Conservation (phyloP, 164 flowering plant genomes). For the Piper betle region DNA sequence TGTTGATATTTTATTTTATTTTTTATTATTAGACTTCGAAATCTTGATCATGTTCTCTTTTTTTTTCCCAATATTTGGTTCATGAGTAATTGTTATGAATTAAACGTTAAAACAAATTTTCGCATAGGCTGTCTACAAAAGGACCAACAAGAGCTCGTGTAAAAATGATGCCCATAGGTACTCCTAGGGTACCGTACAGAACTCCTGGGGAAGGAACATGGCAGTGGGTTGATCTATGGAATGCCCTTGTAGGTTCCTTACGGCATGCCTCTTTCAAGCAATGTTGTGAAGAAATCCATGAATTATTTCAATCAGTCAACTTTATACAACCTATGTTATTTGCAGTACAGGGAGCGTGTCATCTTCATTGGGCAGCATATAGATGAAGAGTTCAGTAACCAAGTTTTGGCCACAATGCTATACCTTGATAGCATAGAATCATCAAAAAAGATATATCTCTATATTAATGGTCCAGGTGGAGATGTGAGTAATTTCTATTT, state of each 20-base stretch:
- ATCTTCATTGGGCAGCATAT: conserved; percentile 68
- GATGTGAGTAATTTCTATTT: conserved; percentile 59
- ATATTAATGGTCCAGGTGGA: conserved; percentile 76
- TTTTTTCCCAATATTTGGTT: background rate
- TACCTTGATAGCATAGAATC: conserved; percentile 79
- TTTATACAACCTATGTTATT: conserved; percentile 4
- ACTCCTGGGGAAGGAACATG: conserved; percentile 67
- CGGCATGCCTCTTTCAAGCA: background rate
- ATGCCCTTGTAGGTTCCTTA: conserved; percentile 69
- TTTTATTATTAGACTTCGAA: background rate
- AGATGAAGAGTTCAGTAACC: conserved; percentile 75
- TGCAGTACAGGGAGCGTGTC: conserved; percentile 87
- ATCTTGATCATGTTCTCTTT: too few species aligned
- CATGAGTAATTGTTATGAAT: background rate
- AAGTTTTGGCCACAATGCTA: conserved; percentile 76
- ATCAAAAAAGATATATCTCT: conserved; percentile 44
- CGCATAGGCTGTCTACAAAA: conserved; percentile 20
- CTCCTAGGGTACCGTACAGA: conserved; percentile 72
- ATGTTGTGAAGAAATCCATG: too few species aligned
- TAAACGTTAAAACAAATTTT: conserved; percentile 1
- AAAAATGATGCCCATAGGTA: conserved; percentile 80
- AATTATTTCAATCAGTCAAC: background rate
- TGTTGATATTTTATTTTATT: background rate
- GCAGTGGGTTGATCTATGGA: conserved; percentile 92
- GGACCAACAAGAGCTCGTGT: conserved; percentile 38